Evolutionary conservation across 2,329 filamentous ascomycete species (phyloP), one percentile per base, ranked within the genome.

Genomic region (Cadophora luteo-olivacea): DNA sequence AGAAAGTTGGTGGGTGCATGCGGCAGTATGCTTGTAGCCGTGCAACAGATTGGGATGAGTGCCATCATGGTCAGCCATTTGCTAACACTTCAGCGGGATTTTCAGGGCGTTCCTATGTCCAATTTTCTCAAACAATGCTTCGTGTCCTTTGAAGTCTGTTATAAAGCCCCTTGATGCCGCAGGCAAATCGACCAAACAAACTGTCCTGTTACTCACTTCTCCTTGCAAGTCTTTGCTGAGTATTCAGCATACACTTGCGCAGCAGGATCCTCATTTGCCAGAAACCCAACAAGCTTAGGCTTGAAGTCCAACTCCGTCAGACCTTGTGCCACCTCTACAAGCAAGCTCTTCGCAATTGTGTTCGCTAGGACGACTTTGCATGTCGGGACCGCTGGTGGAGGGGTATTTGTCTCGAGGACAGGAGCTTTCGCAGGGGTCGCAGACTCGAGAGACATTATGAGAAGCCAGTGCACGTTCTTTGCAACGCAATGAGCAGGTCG

Each of bases 321-420:
- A 7, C 91, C 92, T 68, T 92, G 87, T 73, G 89, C 85, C 69
- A 97, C 92, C 82, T 97, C 94, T 32, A 83, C 82, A 64, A 97
- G 86, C 63, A 97, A 85, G 66, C 85, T 86, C 82, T 94, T 96
- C 73, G 94, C 93, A 77, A 99, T 94, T 75, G 90, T 91, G 75
- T 92, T 91, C 68, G 95, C 93, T 75, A 97, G 88, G 76, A 98
- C 87, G 80, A 97, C 94, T 87, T 97, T 97, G 88, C 96, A 98
- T 77, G 92, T 88, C 12, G 61, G 36, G 19, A 52, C 48, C 6
- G n/a, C 19, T n/a, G 61, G 29, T 22, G 32, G 36, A 66, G 67
- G 54, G 36, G 60, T 19, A 45, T 14, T 54, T 24, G 48, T 33
- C 36, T 52, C 54, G 16, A 51, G 22, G 36, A 29, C 45, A 36